Percentiles rank a stretch among this genome's conserved stretches.
These are phyloP conservation scores for Drechslerella stenobrocha DNA, from an alignment of 2,329 filamentous ascomycete species.

Conservation along the genomic window DNA sequence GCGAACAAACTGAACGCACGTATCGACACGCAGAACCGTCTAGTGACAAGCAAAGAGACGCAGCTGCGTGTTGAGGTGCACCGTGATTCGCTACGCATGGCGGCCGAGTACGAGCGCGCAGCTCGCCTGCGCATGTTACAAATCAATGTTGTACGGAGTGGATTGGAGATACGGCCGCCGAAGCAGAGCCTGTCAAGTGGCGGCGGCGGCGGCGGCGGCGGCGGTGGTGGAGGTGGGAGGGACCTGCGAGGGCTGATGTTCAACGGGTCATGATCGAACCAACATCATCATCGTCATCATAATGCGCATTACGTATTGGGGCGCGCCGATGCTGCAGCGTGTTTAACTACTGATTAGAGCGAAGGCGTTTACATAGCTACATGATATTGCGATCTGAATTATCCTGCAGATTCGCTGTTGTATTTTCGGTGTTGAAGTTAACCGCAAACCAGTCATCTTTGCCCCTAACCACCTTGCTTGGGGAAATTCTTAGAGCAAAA, in stretches of 20 bases:
- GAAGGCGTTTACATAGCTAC: not conserved
- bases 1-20: slow-evolving; percentile 72
- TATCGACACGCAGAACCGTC: slow-evolving; percentile 78
- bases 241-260: slow-evolving; percentile 45
- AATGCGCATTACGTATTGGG: not conserved
- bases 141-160: slow-evolving; percentile 74
- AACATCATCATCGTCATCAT: too few species aligned
- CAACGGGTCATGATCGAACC: slow-evolving; percentile 27
- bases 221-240: slow-evolving; percentile 16
- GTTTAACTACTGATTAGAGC: too few species aligned
- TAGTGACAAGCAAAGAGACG: slow-evolving; percentile 72
- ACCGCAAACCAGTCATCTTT: slow-evolving; percentile 9
- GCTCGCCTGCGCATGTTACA: slow-evolving; percentile 75
- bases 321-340: too few species aligned
- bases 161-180: slow-evolving; percentile 67
- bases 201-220: slow-evolving; percentile 7
- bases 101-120: slow-evolving; percentile 72
- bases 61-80: slow-evolving; percentile 73
- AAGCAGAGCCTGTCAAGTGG: slow-evolving; percentile 38
- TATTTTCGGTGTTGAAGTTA: slow-evolving; percentile 18
- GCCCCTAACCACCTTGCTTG: not conserved
- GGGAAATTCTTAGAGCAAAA: too few species aligned
- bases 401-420: too few species aligned
- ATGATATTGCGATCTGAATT: not conserved
- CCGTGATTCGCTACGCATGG: slow-evolving; percentile 67